Evolutionary conservation across 805 yeast genomes (phyloP).

Genomic region (Wickerhamomyces chambardii): DNA sequence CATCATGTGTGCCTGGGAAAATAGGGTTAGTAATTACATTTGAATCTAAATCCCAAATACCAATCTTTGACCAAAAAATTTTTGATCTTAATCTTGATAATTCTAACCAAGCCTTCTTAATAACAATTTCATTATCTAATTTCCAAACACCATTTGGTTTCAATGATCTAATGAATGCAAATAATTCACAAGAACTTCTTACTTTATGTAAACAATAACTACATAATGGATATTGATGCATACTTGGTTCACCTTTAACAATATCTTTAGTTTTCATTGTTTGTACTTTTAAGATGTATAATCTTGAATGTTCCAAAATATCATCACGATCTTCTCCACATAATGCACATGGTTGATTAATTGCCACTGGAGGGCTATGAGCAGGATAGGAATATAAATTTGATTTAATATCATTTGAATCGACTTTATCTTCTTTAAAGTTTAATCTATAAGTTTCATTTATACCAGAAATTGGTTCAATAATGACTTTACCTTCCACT

Average conservation of each 20-base stretch:
- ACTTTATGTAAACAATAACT: conserved; percentile 72
- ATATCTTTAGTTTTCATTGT: conserved; percentile 20
- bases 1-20: conserved; percentile 13
- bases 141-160: conserved; percentile 49
- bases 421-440: conserved; percentile 12
- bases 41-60: conserved; percentile 55
- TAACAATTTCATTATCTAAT: conserved; percentile 32
- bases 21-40: conserved; percentile 24
- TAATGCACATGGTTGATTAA: conserved; percentile 65
- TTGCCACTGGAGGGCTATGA: conserved; percentile 62
- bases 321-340: conserved; percentile 77
- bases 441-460: conserved; percentile 59
- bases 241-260: conserved; percentile 1
- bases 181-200: conserved; percentile 75
- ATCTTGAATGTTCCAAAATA: conserved; percentile 66
- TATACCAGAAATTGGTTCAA: conserved; percentile 81
- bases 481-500: conserved; percentile 70
- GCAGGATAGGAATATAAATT: conserved; percentile 34
- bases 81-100: conserved; percentile 56
- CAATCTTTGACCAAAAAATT: conserved; percentile 78
- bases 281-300: conserved; percentile 55
- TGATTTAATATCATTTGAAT: conserved; percentile 16
- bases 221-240: conserved; percentile 61
- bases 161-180: conserved; percentile 65
- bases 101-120: conserved; percentile 55